Evolutionary conservation across 208 protist species (phyloP), one percentile per base, ranked within the genome.

Genomic region (Acanthamoeba sp.): DNA sequence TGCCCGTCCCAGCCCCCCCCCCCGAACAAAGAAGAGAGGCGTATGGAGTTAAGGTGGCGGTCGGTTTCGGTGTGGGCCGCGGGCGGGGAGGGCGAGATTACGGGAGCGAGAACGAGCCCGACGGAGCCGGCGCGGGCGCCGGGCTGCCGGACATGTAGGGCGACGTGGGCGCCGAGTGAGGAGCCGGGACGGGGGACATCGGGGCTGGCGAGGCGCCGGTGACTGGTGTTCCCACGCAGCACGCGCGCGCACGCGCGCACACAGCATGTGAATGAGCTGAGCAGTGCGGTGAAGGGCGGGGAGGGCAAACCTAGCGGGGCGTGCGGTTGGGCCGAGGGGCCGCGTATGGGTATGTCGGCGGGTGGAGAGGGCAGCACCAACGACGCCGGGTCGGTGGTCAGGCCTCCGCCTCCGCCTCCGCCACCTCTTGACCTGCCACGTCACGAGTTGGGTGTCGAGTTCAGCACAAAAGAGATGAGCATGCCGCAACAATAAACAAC

Each of bases 331-430:
- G 14, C 50, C 50, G 50, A 22, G 3, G 57, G 27, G 4, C 71
- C 38, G 38, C 71, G 38, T 24, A 24, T 16, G 40, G 71, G 71
- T 38, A 82, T 34, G 71, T 82, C 71, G 40, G 71, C 71, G 18
- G 71, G 71, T 29, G 71, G 71, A 22, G 71, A 82, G 9, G 71
- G 71, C 38, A 82, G 71, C 71, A 50, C 32, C n/a, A 82, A 27
- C 38, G 71, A 50, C 7, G 18, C 14, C 12, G 71, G 38, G 36
- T 82, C 71, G 2, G 71, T 82, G 16, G 22, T 24, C 0, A 40
- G 71, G 32, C 32, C 36, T 0, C 69, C 69, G 32, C 71, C 71
- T 14, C 40, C 32, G 6, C 71, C 38, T 24, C 69, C 69, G 24
- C 69, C 69, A 34, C 69, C 69, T 45, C 20, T 42, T 27, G 64